Base-by-base conservation (phyloP, 495 filamentous ascomycete species). In the Lophiotrema nucula region DNA sequence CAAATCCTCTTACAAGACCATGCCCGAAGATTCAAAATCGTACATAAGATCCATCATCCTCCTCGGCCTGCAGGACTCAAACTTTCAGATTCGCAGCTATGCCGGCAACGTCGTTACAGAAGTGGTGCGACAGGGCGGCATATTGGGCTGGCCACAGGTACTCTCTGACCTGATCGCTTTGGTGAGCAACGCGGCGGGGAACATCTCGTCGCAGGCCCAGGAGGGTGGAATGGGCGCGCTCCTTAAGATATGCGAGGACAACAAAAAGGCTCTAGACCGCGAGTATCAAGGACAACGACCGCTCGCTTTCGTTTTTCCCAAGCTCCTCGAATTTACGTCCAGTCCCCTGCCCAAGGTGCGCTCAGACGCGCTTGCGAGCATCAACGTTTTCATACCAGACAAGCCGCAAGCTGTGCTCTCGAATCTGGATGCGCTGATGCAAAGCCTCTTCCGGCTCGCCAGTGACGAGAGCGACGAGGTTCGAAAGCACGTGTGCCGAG, bases 61-160 rank as follows among this genome's bases (percentile, higher is more conserved):
- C 39, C 53, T 87, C 35, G 85, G 87, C 8, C 80, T 99, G 51
- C 86, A 89, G 70, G 93, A 99, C 73, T 74, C 79, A 53, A 88
- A 88, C 66, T 68, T 77, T 13, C 89, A 92, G 71, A 92, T 97
- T 58, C 87, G 93, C 65, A 89, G 81, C 67, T 88, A 87, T 72
- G 87, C 90, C 33, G 95, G 95, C 55, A 97, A 86, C 67, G 90
- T 97, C 66, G 90, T 96, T 65, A 97, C 95, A n/a, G 92, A 97
- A 73, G 75, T 97, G 66, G 84, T 97, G 49, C 82, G 81, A 56
- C 83, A 85, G 59, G 92, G 90, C 27, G 92, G 92, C 5, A 77
- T 99, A 46, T 77, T 92, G 69, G 87, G 84, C 52, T 99, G 93
- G 93, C 91, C 92, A 4, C 88, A 96, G 71, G 74, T 96, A 26